A percentile compares a stretch with the other conserved stretches of the same genome.
phyloP scores from a whole-genome alignment of 2,329 filamentous ascomycete genomes.

The Didymella glomerata region DNA sequence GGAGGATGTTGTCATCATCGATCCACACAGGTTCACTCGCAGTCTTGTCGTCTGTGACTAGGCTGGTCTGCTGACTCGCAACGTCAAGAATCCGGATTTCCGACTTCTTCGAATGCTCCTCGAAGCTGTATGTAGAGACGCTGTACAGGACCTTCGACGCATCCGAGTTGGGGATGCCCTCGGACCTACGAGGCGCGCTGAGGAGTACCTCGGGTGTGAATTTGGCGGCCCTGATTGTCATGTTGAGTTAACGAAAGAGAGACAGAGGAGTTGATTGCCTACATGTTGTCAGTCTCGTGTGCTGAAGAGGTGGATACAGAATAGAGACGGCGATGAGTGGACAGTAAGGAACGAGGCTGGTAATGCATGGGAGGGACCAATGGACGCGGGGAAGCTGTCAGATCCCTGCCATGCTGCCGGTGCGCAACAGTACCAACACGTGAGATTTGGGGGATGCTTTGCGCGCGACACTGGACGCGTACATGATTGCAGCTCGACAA shows the following conservation, averaged over 20 bases:
- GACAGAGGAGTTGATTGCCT: conserved; percentile 11
- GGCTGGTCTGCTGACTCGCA: conserved; percentile 68
- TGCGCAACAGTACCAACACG: neutral
- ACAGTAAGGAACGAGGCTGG: conserved; percentile 4
- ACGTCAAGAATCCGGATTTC: conserved; percentile 78
- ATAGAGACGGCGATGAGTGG: conserved; percentile 15
- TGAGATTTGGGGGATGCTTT: neutral
- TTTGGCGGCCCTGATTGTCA: conserved; percentile 75
- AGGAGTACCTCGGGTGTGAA: conserved; percentile 82
- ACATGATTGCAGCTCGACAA: neutral
- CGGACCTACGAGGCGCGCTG: conserved; percentile 75
- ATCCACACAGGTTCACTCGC: conserved; percentile 81
- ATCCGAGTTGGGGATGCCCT: conserved; percentile 72
- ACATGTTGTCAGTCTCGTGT: conserved; percentile 21
- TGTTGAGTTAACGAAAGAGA: conserved; percentile 45
- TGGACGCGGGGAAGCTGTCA: conserved; percentile 4
- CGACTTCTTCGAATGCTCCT: conserved; percentile 71
- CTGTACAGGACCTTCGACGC: conserved; percentile 73
- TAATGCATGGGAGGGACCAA: conserved; percentile 7
- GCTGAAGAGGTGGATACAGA: conserved; percentile 14
- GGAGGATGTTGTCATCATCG: conserved; percentile 70
- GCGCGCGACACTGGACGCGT: conserved; percentile 5
- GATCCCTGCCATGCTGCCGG: conserved; percentile 9
- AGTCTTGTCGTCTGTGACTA: conserved; percentile 70
- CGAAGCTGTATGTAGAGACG: conserved; percentile 81